These are phyloP conservation scores for Nannizzia gypsea DNA, from an alignment of 2,329 filamentous ascomycete species.

Conservation along the genomic window DNA sequence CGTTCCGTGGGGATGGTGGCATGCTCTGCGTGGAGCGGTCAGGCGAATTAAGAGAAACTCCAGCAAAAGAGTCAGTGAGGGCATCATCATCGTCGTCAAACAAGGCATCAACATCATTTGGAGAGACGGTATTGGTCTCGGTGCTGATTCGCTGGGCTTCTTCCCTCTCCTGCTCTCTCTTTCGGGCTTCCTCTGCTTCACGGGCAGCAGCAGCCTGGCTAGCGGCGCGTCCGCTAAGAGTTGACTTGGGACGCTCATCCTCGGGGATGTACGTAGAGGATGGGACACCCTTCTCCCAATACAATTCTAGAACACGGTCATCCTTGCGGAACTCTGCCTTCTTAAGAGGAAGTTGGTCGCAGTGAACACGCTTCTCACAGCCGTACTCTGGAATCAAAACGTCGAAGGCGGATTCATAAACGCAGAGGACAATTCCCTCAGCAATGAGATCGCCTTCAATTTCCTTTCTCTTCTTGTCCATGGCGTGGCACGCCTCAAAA, in stretches of 20 bases:
- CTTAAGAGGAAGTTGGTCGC: slow-evolving; percentile 89
- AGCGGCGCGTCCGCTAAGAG: slow-evolving; percentile 58
- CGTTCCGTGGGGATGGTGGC: slow-evolving; percentile 75
- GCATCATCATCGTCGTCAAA: slow-evolving; percentile 83
- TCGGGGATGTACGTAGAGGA: slow-evolving; percentile 94
- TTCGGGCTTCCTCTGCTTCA: slow-evolving; percentile 70
- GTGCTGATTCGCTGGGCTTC: slow-evolving; percentile 88
- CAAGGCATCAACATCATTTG: slow-evolving; percentile 84
- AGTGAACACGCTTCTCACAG: slow-evolving; percentile 98
- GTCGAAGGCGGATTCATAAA: slow-evolving; percentile 97
- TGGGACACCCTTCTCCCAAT: slow-evolving; percentile 98
- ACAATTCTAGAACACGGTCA: slow-evolving; percentile 83
- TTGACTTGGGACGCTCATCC: slow-evolving; percentile 84
- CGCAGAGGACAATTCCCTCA: slow-evolving; percentile 89
- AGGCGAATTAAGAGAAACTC: slow-evolving; percentile 61
- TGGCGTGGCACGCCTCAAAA: slow-evolving; percentile 89
- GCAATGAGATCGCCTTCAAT: slow-evolving; percentile 83
- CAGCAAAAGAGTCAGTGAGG: slow-evolving; percentile 79
- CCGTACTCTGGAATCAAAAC: slow-evolving; percentile 96
- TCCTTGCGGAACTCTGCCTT: slow-evolving; percentile 99
- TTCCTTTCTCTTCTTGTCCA: slow-evolving; percentile 84
- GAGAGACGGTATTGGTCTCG: slow-evolving; percentile 86
- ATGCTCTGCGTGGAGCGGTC: slow-evolving; percentile 93
- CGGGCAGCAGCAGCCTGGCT: slow-evolving; percentile 65
- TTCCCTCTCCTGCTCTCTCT: slow-evolving; percentile 72